phyloP scores from a whole-genome alignment of 345 rosid genomes.

The Kernera saxatilis region DNA sequence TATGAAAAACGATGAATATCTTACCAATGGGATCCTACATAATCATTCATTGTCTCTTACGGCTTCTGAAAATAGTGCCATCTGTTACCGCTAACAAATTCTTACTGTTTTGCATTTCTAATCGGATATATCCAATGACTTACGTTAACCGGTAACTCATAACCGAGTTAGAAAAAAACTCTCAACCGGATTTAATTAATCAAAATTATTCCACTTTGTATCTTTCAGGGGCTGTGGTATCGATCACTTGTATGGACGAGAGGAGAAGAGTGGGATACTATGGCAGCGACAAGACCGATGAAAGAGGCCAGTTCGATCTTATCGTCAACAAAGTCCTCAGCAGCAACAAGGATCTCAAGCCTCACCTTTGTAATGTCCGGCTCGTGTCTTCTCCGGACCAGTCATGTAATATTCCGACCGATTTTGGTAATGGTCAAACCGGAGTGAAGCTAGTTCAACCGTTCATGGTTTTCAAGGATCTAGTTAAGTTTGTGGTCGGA shows the following conservation, averaged over 20 bases:
- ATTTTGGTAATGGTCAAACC: constrained; percentile 52
- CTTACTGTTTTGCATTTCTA: no score
- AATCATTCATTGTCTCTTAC: no score
- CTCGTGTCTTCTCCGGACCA: constrained; percentile 61
- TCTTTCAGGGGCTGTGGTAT: constrained; percentile 50
- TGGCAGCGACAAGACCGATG: constrained; percentile 60
- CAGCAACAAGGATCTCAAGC: constrained; percentile 49
- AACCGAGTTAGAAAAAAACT: not conserved
- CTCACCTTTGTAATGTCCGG: constrained; percentile 49
- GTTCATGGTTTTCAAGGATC: constrained; percentile 36
- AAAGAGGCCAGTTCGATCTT: constrained; percentile 52
- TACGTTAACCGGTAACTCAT: not conserved
- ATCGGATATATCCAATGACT: no score
- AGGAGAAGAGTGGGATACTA: constrained; percentile 54
- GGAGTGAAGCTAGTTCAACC: constrained; percentile 60
- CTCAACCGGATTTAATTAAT: not conserved
- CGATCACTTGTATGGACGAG: constrained; percentile 66
- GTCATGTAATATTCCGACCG: constrained; percentile 53
- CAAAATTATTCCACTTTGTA: not conserved
- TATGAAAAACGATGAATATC: not conserved
- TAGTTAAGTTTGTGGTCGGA: constrained; percentile 37
- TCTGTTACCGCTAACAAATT: no score
- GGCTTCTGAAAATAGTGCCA: no score
- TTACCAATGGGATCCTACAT: not conserved
- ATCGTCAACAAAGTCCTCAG: constrained; percentile 29